Evolutionary conservation across 177 flowering plant species (phyloP), one percentile per base, ranked within the genome.

Genomic region (Vitis hybrid): DNA sequence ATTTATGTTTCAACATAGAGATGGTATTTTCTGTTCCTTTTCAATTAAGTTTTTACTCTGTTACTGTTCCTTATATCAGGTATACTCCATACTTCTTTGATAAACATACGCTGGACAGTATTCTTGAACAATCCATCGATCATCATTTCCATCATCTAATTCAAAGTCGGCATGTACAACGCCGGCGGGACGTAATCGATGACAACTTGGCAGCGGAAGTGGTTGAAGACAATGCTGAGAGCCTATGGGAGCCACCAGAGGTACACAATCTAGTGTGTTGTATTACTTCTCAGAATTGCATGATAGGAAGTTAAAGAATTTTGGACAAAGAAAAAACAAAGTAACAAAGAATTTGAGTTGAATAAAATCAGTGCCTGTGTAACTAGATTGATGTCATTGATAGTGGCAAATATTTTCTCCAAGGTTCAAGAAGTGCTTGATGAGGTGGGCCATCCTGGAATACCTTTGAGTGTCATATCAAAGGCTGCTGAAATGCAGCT

Each of bases 31-130:
- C 18, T 17, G 3, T 61, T 52, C 48, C 11, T 56, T 34, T 15
- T 55, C 51, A 23, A 10, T 61, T 15, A 62, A 32, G 52, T 73
- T 34, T 60, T 72, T 63, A 62, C 3, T 6, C 10, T 51, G 6
- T 65, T 60, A 3, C 11, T 10, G 9, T 72, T 72, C 60, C 49
- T 70, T 75, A 34, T 56, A 50, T 69, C 81, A 95, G 99, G 98
- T 95, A 95, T 74, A 93, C 97, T 65, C 98, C 98, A 5, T 95
- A 89, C 73, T 95, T 95, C 76, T 93, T 95, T 78, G 97, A 95
- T 78, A 95, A 95, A 81, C 82, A 74, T 73, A 83, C 86, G 84
- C 86, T 95, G 21, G 99, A 95, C 80, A 87, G 82, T 78, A 90
- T 95, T 74, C 94, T 95, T 66, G 97, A 95, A 82, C 96, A 92